A percentile compares a stretch with the other conserved stretches of the same genome.
phyloP scores from a whole-genome alignment of 164 flowering plant species.

The Aristolochia contorta region DNA sequence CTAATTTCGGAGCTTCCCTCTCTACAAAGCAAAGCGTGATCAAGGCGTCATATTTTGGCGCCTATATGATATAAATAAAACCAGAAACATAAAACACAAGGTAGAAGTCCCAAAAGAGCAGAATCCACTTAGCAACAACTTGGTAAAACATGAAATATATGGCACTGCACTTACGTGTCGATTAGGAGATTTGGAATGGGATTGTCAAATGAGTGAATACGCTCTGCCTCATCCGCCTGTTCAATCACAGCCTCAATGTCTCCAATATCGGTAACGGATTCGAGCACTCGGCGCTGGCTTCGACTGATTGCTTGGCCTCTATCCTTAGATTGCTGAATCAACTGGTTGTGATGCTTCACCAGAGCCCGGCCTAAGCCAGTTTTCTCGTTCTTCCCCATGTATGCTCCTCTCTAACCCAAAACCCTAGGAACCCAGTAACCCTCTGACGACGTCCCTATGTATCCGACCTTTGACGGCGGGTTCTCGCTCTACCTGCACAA shows the following conservation, averaged over 20 bases:
- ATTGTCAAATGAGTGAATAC: constrained; percentile 26
- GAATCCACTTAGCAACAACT: no score
- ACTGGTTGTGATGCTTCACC: constrained; percentile 88
- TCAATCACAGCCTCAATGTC: constrained; percentile 83
- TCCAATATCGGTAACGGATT: constrained; percentile 76
- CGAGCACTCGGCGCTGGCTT: constrained; percentile 59
- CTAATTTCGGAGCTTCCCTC: constrained; percentile 34
- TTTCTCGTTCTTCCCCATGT: constrained; percentile 39
- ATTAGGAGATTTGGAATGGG: constrained; percentile 43
- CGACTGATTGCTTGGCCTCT: constrained; percentile 48
- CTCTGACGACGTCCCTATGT: no score
- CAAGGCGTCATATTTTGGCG: neutral
- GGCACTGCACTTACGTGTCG: constrained; percentile 32
- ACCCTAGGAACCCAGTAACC: neutral
- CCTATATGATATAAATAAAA: neutral
- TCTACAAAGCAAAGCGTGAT: constrained; percentile 20
- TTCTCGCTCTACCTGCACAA: no score
- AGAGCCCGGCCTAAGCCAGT: constrained; percentile 64
- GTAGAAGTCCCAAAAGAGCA: neutral
- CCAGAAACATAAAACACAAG: neutral
- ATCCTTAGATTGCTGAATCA: constrained; percentile 70
- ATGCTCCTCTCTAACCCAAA: neutral
- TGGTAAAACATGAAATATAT: neutral
- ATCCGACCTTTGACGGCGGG: no score
- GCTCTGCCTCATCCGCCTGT: constrained; percentile 67